Evolutionary conservation across 768 basidiomycete genomes (phyloP).

Genomic region (Lactarius tabidus): DNA sequence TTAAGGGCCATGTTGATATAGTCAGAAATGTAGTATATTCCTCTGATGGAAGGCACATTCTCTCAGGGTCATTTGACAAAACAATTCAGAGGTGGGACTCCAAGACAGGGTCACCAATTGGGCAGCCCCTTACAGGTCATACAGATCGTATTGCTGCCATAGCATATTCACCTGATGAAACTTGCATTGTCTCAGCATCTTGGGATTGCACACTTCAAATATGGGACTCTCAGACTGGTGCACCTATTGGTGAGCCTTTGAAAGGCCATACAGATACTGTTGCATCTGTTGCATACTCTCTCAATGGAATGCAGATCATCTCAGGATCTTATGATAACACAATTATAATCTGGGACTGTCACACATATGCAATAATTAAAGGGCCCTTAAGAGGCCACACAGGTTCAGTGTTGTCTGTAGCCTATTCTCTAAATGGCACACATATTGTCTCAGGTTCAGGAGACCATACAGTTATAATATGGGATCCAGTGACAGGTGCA

Average conservation of each 20-base stretch:
- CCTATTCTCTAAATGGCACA: background rate
- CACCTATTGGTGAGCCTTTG: background rate
- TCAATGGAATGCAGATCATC: background rate
- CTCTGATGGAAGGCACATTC: background rate
- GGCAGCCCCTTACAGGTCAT: too few relatives aligned
- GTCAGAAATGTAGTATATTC: background rate
- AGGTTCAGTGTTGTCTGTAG: background rate
- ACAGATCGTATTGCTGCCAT: too few relatives aligned
- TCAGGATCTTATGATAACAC: background rate
- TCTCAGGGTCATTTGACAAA: background rate
- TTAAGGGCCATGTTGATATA: background rate
- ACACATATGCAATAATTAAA: background rate
- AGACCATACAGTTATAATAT: background rate
- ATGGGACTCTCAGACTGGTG: background rate
- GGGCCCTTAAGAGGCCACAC: too few relatives aligned
- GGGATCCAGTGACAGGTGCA: background rate
- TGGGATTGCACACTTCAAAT: background rate
- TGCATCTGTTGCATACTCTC: background rate
- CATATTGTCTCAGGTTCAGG: background rate
- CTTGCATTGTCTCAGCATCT: background rate
- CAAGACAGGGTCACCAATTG: background rate
- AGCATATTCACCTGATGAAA: too few relatives aligned
- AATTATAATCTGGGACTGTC: background rate
- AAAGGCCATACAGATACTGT: background rate
- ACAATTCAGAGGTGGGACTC: background rate